Percentiles rank a stretch among this genome's conserved stretches.
These are phyloP conservation scores for Leishmania guyanensis DNA, from an alignment of 208 protist species.

Conservation along the genomic window DNA sequence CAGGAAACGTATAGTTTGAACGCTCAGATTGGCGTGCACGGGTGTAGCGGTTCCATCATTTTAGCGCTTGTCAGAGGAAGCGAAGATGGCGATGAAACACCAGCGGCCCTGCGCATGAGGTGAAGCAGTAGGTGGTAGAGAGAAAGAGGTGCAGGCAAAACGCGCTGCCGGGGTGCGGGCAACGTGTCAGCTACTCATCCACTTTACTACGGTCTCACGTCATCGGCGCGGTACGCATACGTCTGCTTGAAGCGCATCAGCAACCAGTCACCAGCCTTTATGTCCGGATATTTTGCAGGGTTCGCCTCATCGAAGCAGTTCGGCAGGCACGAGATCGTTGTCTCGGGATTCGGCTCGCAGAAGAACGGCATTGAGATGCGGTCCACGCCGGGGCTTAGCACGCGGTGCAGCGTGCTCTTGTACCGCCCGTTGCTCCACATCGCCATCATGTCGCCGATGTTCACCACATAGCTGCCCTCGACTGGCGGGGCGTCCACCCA, in stretches of 20 bases:
- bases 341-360: conserved; percentile 76
- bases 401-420: conserved; percentile 74
- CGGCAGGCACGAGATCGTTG: conserved; percentile 47
- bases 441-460: conserved; percentile 90
- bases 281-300: conserved; percentile 58
- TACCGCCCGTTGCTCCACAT: conserved; percentile 84
- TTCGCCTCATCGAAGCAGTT: conserved; percentile 37
- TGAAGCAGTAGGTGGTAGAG: neutral
- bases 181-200: neutral
- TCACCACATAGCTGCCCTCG: conserved; percentile 74
- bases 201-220: neutral
- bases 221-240: conserved; percentile 50
- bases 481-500: conserved; percentile 71
- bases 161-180: neutral
- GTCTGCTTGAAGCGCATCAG: conserved; percentile 75
- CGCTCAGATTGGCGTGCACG: neutral
- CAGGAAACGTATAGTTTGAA: neutral
- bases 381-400: conserved; percentile 66
- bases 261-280: conserved; percentile 66
- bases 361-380: conserved; percentile 88
- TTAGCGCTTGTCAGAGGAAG: neutral
- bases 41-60: neutral
- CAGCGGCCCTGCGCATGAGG: neutral
- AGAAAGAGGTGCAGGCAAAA: neutral
- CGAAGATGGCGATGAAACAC: neutral